Percentiles rank a stretch among this genome's conserved stretches.
These are phyloP conservation scores for Pezicula carpinea DNA, from an alignment of 2,329 filamentous ascomycete genomes.

Conservation along the genomic window DNA sequence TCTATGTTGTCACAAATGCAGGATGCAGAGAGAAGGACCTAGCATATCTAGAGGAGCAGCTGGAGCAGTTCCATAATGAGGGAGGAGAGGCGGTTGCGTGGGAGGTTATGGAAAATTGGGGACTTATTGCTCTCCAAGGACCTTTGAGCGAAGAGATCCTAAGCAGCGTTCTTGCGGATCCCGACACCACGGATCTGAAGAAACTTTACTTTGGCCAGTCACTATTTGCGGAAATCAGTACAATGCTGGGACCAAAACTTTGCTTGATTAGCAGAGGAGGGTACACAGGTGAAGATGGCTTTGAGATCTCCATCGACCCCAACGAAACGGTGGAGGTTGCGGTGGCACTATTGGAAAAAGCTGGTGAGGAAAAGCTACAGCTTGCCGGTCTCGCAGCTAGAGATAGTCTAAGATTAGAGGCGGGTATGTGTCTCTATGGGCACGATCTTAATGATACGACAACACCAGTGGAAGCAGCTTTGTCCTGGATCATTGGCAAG, in stretches of 20 bases:
- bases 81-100: conserved; percentile 58
- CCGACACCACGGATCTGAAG: conserved; percentile 48
- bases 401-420: conserved; percentile 89
- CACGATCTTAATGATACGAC: conserved; percentile 84
- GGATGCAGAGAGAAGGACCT: conserved; percentile 87
- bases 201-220: conserved; percentile 79
- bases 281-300: conserved; percentile 97
- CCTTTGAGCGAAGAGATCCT: conserved; percentile 71
- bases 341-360: conserved; percentile 48
- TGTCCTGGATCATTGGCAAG: conserved; percentile 82
- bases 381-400: conserved; percentile 86
- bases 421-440: conserved; percentile 99
- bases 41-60: conserved; percentile 67
- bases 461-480: conserved; percentile 61
- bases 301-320: conserved; percentile 84
- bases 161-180: conserved; percentile 51
- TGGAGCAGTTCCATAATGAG: conserved; percentile 53
- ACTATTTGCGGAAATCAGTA: conserved; percentile 58
- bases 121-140: conserved; percentile 85
- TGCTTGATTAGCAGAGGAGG: conserved; percentile 82
- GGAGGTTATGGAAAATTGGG: conserved; percentile 66
- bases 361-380: conserved; percentile 58
- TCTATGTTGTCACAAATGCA: conserved; percentile 95
- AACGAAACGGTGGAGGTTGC: conserved; percentile 62
- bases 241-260: conserved; percentile 48